Conservation (phyloP, 23 red algal genomes). For the Agarophyton chilense region DNA sequence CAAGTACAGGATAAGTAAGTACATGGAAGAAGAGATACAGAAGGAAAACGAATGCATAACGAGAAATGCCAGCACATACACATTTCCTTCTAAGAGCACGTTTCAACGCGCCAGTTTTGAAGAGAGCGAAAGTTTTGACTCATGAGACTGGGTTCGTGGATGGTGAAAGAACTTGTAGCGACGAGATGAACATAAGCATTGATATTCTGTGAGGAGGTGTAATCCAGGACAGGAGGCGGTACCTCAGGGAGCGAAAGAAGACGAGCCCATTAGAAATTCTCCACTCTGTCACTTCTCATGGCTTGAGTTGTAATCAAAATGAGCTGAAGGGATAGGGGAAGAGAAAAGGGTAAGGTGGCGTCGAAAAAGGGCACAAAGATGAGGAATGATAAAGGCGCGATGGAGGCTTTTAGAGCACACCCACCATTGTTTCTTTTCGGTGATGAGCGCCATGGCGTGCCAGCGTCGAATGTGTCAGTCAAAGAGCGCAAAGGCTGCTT, state of each 20-base stretch:
- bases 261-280: conserved; percentile 39
- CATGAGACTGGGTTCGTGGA: neutral
- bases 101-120: conserved; percentile 20
- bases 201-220: conserved; percentile 55
- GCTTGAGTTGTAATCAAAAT: no score
- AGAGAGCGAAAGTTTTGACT: conserved; percentile 23
- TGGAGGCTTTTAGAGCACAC: no score
- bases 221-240: conserved; percentile 31
- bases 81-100: neutral
- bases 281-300: conserved; percentile 53
- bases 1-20: neutral
- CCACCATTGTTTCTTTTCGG: no score
- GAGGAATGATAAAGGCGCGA: no score
- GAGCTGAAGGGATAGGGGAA: no score
- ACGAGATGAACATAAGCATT: conserved; percentile 45
- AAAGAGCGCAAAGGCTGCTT: no score
- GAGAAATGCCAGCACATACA: conserved; percentile 2
- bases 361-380: no score
- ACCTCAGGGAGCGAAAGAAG: conserved; percentile 17
- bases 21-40: neutral
- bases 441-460: no score
- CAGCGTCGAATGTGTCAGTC: no score
- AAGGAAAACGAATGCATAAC: no score
- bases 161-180: conserved; percentile 42
- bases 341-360: no score